These are phyloP conservation scores for Kazachstania sp. DNA, from an alignment of 1,139 yeast species.

Conservation along the genomic window DNA sequence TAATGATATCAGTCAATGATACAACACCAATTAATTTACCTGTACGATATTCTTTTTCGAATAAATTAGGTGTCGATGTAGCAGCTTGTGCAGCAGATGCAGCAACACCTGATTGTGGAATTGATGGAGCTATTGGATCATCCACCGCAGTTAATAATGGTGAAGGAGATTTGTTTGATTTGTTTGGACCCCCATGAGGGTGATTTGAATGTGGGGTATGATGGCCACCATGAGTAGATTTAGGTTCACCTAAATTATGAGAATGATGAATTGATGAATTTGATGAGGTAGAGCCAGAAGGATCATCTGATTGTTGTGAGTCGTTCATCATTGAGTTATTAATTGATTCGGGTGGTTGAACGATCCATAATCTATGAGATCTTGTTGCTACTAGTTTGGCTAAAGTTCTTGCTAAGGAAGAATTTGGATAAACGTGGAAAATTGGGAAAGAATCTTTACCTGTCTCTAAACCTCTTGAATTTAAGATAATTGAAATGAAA, in stretches of 20 bases:
- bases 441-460: constrained; percentile 95
- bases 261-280: neutral
- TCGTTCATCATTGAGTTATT: constrained; percentile 1
- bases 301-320: neutral
- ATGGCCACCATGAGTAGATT: constrained; percentile 8
- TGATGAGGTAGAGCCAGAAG: neutral
- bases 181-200: neutral
- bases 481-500: constrained; percentile 76
- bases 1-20: constrained; percentile 80
- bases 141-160: constrained; percentile 22
- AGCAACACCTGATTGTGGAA: constrained; percentile 19
- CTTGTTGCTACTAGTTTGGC: constrained; percentile 94
- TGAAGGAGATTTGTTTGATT: constrained; percentile 8
- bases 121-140: constrained; percentile 13
- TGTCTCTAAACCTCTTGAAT: constrained; percentile 72
- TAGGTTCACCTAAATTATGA: neutral
- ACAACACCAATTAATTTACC: constrained; percentile 86
- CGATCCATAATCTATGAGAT: constrained; percentile 90
- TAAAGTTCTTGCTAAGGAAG: constrained; percentile 78
- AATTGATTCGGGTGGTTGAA: constrained; percentile 41
- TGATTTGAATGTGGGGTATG: neutral
- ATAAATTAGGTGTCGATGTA: constrained; percentile 18
- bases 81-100: constrained; percentile 9
- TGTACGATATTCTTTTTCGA: constrained; percentile 42
- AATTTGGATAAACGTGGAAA: constrained; percentile 75